Conservation (phyloP, 176 grass and related monocot species). For the Tuctoria greenei region DNA sequence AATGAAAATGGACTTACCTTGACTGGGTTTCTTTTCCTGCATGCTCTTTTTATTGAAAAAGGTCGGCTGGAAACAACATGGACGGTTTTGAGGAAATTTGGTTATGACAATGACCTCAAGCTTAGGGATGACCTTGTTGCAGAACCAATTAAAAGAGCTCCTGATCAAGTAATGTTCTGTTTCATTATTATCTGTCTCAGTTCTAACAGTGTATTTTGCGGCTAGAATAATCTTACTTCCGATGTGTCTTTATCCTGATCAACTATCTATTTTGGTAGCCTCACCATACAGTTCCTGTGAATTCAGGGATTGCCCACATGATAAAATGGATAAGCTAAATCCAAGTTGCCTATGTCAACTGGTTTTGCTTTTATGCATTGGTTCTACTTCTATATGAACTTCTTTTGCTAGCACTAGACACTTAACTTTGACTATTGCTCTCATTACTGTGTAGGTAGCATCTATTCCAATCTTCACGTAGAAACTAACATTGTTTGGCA, state of each 20-base stretch:
- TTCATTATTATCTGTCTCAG: conserved; percentile 1
- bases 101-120: conserved; percentile 95
- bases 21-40: conserved; percentile 93
- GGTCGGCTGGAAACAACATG: conserved; percentile 94
- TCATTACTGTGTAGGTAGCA: background rate
- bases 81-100: conserved; percentile 96
- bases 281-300: background rate
- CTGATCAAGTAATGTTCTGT: conserved; percentile 80
- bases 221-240: background rate
- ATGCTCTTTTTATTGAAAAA: conserved; percentile 98
- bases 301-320: background rate
- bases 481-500: background rate
- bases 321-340: background rate
- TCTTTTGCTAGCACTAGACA: background rate
- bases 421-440: background rate
- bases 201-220: background rate
- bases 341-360: no score
- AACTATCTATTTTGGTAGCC: background rate
- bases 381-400: no score
- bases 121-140: conserved; percentile 89
- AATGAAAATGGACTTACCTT: conserved; percentile 80
- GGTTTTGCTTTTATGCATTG: no score
- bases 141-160: conserved; percentile 66
- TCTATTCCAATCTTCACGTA: background rate
- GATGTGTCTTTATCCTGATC: background rate